Evolutionary conservation across 192 early-diverging fungal species (phyloP).

Genomic region (Backusella luteola): DNA sequence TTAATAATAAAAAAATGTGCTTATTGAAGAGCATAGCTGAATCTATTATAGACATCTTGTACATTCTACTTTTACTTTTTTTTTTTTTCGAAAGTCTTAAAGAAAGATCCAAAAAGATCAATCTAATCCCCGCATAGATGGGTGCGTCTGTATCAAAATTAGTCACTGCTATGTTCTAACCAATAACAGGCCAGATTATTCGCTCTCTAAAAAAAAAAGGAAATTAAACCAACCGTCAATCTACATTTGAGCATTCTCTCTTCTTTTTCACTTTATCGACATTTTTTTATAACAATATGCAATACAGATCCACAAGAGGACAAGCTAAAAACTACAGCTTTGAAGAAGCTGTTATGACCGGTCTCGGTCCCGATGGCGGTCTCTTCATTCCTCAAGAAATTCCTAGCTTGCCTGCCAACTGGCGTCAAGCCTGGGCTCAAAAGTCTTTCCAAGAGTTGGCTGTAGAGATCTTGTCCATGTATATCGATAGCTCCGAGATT

Average conservation of each 20-base stretch:
- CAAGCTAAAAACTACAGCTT: slow-evolving; percentile 68
- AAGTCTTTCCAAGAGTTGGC: slow-evolving; percentile 84
- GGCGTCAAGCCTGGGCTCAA: slow-evolving; percentile 67
- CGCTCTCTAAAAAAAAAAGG: neutral
- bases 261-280: neutral
- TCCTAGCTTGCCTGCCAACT: slow-evolving; percentile 69
- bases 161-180: neutral
- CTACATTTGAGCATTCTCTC: neutral
- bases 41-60: neutral
- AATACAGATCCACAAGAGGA: slow-evolving; percentile 90
- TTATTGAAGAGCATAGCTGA: neutral
- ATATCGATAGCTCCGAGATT: slow-evolving; percentile 79
- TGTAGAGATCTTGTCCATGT: slow-evolving; percentile 78
- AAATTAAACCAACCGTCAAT: neutral
- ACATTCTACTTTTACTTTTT: neutral
- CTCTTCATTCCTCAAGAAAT: slow-evolving; percentile 89
- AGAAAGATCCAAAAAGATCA: neutral
- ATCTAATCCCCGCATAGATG: neutral
- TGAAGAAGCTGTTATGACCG: slow-evolving; percentile 89
- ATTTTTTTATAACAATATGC: slow-evolving; percentile 55
- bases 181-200: neutral
- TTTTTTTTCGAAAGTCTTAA: neutral
- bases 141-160: neutral
- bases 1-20: neutral
- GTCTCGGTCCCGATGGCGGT: slow-evolving; percentile 91